These are phyloP conservation scores for Sporothrix inflata DNA, from an alignment of 2,329 filamentous ascomycete genomes.

Conservation along the genomic window DNA sequence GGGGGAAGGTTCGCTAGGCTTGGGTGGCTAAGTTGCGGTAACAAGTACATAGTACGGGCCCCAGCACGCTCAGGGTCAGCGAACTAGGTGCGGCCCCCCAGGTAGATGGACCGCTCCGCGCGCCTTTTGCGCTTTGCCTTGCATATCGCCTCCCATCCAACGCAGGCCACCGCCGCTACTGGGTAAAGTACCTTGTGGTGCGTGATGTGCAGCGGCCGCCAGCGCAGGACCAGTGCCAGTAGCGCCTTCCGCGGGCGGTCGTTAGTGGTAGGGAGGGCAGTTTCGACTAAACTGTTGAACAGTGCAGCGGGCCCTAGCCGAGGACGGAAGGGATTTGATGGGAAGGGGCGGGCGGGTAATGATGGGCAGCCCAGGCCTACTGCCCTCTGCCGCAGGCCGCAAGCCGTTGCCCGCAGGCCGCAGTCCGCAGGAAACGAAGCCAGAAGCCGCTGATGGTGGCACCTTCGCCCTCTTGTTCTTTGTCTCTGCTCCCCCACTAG, in stretches of 20 bases:
- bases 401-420: conserved; percentile 16
- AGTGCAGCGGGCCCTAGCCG: conserved; percentile 30
- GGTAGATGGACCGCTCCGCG: conserved; percentile 33
- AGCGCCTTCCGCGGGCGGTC: background rate
- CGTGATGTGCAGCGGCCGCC: conserved; percentile 8
- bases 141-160: background rate
- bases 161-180: conserved; percentile 3
- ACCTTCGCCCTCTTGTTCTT: conserved; percentile 16
- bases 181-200: conserved; percentile 1
- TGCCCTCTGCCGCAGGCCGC: conserved; percentile 20
- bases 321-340: conserved; percentile 32
- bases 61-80: conserved; percentile 24
- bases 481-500: conserved; percentile 30
- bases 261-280: background rate
- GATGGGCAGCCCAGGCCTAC: conserved; percentile 28
- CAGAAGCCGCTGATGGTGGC: conserved; percentile 23
- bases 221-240: background rate
- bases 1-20: background rate
- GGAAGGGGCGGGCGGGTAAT: conserved; percentile 31
- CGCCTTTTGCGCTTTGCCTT: background rate
- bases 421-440: conserved; percentile 11
- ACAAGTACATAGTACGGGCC: conserved; percentile 26
- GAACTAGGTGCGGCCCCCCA: conserved; percentile 30
- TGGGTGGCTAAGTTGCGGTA: background rate
- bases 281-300: conserved; percentile 5